Evolutionary conservation across 805 yeast species (phyloP).

Genomic region (Kurtzmaniella cleridarum): DNA sequence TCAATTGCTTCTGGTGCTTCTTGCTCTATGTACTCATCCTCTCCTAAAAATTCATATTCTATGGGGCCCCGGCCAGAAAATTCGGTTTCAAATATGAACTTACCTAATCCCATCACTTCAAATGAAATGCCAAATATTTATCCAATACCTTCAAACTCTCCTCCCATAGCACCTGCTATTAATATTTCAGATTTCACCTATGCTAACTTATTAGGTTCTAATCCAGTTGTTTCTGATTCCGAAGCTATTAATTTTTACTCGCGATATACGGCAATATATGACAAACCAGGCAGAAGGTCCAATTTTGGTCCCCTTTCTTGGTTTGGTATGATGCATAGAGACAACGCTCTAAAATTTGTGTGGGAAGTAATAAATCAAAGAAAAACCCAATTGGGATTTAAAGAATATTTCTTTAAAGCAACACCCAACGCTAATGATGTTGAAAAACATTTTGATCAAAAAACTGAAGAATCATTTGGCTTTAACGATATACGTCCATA

Average conservation of each 20-base stretch:
- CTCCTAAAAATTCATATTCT: no score
- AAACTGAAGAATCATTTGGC: slow-evolving; percentile 1
- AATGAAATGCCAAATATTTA: no score
- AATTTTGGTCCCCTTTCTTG: slow-evolving; percentile 29
- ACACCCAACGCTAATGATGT: background rate
- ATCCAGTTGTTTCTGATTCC: slow-evolving; percentile 10
- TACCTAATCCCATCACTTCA: no score
- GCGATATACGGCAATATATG: slow-evolving; percentile 19
- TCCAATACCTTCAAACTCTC: no score
- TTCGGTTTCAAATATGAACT: background rate
- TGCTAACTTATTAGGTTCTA: slow-evolving; percentile 7
- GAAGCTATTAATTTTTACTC: slow-evolving; percentile 15
- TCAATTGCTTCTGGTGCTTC: no score
- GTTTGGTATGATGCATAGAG: slow-evolving; percentile 23
- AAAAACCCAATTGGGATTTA: background rate
- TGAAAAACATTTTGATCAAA: slow-evolving; percentile 1
- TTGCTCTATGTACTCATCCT: no score
- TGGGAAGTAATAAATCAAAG: slow-evolving; percentile 8
- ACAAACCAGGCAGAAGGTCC: slow-evolving; percentile 17
- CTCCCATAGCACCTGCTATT: background rate
- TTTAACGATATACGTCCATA: slow-evolving; percentile 1
- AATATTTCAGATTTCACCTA: background rate
- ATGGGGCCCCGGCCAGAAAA: no score
- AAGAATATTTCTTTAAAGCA: background rate
- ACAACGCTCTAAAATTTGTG: slow-evolving; percentile 13